Evolutionary conservation across 2,329 filamentous ascomycete genomes (phyloP), one percentile per base, ranked within the genome.

Genomic region (Phyllosticta citribraziliensis): DNA sequence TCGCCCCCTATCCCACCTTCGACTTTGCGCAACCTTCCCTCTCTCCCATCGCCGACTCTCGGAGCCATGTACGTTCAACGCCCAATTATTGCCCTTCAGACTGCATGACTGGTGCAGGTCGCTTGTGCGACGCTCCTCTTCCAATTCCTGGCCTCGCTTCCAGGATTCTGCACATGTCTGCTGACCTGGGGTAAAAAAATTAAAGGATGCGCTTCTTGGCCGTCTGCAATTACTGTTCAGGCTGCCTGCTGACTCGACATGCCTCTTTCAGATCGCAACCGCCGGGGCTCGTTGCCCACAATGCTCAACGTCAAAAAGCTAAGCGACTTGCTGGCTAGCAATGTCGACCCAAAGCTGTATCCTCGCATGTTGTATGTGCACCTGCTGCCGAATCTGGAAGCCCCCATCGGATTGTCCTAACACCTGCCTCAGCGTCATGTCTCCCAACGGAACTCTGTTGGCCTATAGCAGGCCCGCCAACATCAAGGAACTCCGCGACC

Each of bases 361-460:
- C 73, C 74, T 33, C 72, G 72, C 52, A 76, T 75, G 70, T 76
- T 74, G 70, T 73, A 67, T 68, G 71, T 70, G 2, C 52, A 11
- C 20, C 53, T 51, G 11, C 40, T 47, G 14, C 40, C 60, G 30
- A 33, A 55, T 55, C 24, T 61, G 47, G 52, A n/a, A 56, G 47
- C 35, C 35, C 19, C 33, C 24, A 60, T n/a, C n/a, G n/a, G n/a
- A n/a, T 40, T 50, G 25, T 40, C 30, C 55, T 30, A 35, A 40
- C 27, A 12, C 14, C 52, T 27, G 35, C 17, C 27, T 12, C 58
- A 78, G 75, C 64, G 68, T 80, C 60, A 81, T 80, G 75, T 80
- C 78, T 30, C 76, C 77, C 22, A 80, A 79, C 65, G 79, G 78
- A 64, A 80, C 77, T 2, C 68, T 81, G 20, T 70, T 81, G 57